Evolutionary conservation across 176 grass and related monocot species (phyloP), one percentile per base, ranked within the genome.

Genomic region (Otatea glauca): DNA sequence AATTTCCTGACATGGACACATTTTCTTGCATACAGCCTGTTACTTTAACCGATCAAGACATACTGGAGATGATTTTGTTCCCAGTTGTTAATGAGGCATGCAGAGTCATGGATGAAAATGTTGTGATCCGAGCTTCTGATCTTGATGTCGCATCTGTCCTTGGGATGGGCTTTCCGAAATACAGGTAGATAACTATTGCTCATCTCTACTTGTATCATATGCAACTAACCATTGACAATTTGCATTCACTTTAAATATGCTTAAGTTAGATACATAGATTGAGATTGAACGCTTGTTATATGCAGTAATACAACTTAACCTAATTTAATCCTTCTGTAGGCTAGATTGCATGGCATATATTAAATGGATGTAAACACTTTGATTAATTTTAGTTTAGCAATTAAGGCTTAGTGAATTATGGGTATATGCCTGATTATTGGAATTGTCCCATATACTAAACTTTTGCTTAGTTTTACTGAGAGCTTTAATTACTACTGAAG

Each of bases 51-150:
- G 86, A 95, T 74, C 88, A 92, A 85, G 96, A 95, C 6, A 80
- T 98, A 64, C 37, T 95, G 87, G 96, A 98, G 86, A 98, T 98
- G 93, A 85, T 98, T 89, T 98, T 98, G 88, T 98, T 98, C 82
- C 93, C 96, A 70, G 89, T 92, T 72, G 83, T 98, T 43, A 98
- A 98, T 29, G 96, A 98, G 77, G 96, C 93, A 43, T 98, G 96
- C 51, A 86, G 93, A 79, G 91, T 98, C 50, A 93, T 98, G 93
- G 91, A 90, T 65, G 96, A 98, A 92, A 87, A 88, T 73, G 65
- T 98, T 49, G 96, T 98, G 61, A 86, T 93, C 86, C 83, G 86
- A 7, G 83, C 96, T 59, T 89, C 93, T 35, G 96, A 98, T 88
- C 89, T 98, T 37, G 96, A 98, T 82, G 93, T 98, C 42, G 87